Evolutionary conservation across 2,329 filamentous ascomycete species (phyloP).

Genomic region (Apiospora marii): DNA sequence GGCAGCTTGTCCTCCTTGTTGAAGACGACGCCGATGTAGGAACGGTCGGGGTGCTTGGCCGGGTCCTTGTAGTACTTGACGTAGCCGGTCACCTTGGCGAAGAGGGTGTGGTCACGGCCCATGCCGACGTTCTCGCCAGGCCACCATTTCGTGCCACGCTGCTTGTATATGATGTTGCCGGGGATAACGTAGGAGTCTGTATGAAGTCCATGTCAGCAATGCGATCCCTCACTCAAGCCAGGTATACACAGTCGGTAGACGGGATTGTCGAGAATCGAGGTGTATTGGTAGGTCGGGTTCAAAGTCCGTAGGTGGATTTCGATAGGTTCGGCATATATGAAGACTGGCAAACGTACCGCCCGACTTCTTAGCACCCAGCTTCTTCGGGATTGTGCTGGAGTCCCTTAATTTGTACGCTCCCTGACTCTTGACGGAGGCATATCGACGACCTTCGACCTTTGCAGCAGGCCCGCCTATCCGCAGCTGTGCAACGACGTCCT

Average conservation of each 20-base stretch:
- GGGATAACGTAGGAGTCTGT: constrained; percentile 90
- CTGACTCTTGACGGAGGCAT: constrained; percentile 69
- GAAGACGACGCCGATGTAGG: constrained; percentile 95
- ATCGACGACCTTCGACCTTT: constrained; percentile 58
- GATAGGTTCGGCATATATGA: neutral
- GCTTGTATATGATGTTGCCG: constrained; percentile 97
- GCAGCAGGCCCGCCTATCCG: constrained; percentile 45
- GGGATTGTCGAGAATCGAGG: neutral
- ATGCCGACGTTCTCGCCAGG: constrained; percentile 95
- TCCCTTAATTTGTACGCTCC: constrained; percentile 71
- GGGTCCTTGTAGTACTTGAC: constrained; percentile 98
- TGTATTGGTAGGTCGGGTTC: neutral
- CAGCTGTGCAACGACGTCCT: constrained; percentile 42
- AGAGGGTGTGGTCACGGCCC: constrained; percentile 96
- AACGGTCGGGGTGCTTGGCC: constrained; percentile 78
- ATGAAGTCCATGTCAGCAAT: neutral
- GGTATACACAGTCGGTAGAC: neutral
- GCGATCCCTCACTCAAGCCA: constrained; percentile 24
- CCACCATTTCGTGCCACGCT: constrained; percentile 93
- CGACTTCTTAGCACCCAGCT: constrained; percentile 92
- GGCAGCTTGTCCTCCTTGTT: constrained; percentile 83
- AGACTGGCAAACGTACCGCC: constrained; percentile 69
- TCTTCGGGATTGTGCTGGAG: constrained; percentile 73
- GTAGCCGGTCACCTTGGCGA: constrained; percentile 83
- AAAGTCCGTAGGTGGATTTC: neutral